These are phyloP conservation scores for Pulicaria dysenterica DNA, from an alignment of 129 eudicot species.

Conservation along the genomic window DNA sequence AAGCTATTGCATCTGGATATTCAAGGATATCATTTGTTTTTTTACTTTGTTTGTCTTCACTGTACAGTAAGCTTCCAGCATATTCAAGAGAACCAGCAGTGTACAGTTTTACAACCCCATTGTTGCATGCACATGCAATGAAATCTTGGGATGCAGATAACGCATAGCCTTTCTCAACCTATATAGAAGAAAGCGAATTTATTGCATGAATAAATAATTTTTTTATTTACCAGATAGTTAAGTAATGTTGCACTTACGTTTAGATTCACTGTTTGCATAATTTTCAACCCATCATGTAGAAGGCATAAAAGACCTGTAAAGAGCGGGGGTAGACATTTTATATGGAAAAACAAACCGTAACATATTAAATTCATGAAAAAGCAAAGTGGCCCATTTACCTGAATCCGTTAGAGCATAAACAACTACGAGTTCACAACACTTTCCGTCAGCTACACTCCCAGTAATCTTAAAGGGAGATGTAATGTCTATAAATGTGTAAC, in stretches of 20 bases:
- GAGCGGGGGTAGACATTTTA: conserved; percentile 19
- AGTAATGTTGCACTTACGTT: conserved; percentile 39
- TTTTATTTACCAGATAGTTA: too few relatives aligned
- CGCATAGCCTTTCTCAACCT: conserved; percentile 72
- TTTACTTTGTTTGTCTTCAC: conserved; percentile 43
- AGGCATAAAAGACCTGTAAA: conserved; percentile 55
- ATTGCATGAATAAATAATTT: background rate
- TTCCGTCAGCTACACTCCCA: conserved; percentile 28
- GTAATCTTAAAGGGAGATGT: conserved; percentile 42
- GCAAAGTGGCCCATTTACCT: conserved; percentile 38
- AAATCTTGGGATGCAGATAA: conserved; percentile 55
- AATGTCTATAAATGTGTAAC: conserved; percentile 60
- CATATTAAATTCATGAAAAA: conserved; percentile 13
- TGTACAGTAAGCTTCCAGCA: conserved; percentile 51
- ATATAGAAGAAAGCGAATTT: background rate
- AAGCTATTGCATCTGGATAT: conserved; percentile 79
- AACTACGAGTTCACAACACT: conserved; percentile 36
- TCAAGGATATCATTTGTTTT: conserved; percentile 18
- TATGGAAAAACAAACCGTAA: conserved; percentile 8
- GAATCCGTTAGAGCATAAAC: conserved; percentile 58
- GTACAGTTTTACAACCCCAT: conserved; percentile 62
- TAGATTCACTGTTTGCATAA: conserved; percentile 57
- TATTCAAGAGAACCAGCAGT: conserved; percentile 46
- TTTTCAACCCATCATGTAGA: conserved; percentile 45
- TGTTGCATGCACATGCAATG: conserved; percentile 82